Evolutionary conservation across 1,139 yeast genomes (phyloP).

Genomic region (Suzukiozyma palmioleophila): DNA sequence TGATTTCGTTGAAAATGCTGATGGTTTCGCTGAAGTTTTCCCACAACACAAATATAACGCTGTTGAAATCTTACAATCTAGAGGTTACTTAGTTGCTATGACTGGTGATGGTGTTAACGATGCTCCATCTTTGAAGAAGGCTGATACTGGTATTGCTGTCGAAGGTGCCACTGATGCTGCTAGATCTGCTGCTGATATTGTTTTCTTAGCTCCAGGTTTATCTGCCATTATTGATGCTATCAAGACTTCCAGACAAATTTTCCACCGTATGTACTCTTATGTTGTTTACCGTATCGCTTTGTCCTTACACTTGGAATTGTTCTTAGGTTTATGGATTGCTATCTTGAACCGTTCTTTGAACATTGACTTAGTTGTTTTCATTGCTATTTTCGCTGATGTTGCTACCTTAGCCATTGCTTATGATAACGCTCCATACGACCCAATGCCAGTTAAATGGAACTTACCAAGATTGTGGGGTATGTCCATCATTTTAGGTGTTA

Average conservation of each 20-base stretch:
- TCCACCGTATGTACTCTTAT: conserved; percentile 97
- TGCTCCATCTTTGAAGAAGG: conserved; percentile 94
- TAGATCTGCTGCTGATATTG: conserved; percentile 94
- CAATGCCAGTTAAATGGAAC: conserved; percentile 98
- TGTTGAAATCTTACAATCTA: conserved; percentile 81
- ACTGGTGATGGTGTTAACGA: conserved; percentile 98
- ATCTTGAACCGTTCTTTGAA: conserved; percentile 78
- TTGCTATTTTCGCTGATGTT: conserved; percentile 94
- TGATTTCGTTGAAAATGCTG: conserved; percentile 93
- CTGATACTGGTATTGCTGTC: conserved; percentile 96
- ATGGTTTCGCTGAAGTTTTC: conserved; percentile 97
- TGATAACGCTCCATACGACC: conserved; percentile 97
- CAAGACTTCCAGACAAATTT: conserved; percentile 92
- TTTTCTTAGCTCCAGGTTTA: conserved; percentile 94
- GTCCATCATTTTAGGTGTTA: conserved; percentile 77
- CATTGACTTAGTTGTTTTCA: conserved; percentile 86
- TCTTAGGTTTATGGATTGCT: conserved; percentile 93
- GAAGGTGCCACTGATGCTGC: conserved; percentile 98
- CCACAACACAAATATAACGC: conserved; percentile 95
- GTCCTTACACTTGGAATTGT: conserved; percentile 86
- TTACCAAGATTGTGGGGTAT: conserved; percentile 96
- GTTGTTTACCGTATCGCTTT: conserved; percentile 95
- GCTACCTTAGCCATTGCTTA: conserved; percentile 94
- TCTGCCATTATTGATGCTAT: conserved; percentile 92
- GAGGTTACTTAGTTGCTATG: conserved; percentile 97